Percentiles rank a stretch among this genome's conserved stretches.
Conservation (phyloP, 352 stramenopile species). For the Peronospora tabacina region DNA sequence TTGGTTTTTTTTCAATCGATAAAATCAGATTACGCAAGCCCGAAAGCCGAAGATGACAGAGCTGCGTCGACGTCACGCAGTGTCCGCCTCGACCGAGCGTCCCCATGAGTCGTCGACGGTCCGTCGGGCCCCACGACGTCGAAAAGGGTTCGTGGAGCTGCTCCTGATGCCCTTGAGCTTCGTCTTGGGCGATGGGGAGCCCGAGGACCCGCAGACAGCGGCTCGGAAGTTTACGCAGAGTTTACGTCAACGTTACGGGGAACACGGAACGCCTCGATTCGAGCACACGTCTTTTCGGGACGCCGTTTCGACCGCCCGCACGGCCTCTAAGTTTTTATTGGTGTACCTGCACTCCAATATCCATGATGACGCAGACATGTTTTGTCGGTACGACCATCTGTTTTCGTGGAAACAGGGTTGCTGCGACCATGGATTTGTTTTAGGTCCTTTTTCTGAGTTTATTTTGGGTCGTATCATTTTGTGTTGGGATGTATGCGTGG, state of each 20-base stretch:
- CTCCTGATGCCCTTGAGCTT: conserved; percentile 69
- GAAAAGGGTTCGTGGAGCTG: conserved; percentile 70
- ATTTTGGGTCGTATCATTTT: too few species aligned
- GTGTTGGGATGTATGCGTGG: background rate
- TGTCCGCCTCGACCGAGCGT: background rate
- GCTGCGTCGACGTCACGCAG: conserved; percentile 32
- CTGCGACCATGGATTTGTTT: too few species aligned
- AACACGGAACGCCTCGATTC: conserved; percentile 50
- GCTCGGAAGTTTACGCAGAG: conserved; percentile 51
- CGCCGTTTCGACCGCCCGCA: conserved; percentile 66
- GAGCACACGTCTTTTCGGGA: conserved; percentile 79
- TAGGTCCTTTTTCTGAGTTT: too few species aligned
- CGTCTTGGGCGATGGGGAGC: conserved; percentile 60
- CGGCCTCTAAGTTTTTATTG: conserved; percentile 75
- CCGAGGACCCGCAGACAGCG: conserved; percentile 51
- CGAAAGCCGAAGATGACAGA: background rate
- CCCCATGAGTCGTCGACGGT: background rate
- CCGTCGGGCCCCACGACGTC: conserved; percentile 8
- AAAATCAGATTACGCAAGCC: too few species aligned
- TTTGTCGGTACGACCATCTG: conserved; percentile 47
- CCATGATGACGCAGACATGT: conserved; percentile 66
- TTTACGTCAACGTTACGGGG: conserved; percentile 50
- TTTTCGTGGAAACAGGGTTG: too few species aligned
- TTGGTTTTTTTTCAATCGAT: too few species aligned
- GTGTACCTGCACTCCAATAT: conserved; percentile 83